Evolutionary conservation across 1,284 basidiomycete genomes (phyloP), one percentile per base, ranked within the genome.

Genomic region (Limonomyces culmigenus): DNA sequence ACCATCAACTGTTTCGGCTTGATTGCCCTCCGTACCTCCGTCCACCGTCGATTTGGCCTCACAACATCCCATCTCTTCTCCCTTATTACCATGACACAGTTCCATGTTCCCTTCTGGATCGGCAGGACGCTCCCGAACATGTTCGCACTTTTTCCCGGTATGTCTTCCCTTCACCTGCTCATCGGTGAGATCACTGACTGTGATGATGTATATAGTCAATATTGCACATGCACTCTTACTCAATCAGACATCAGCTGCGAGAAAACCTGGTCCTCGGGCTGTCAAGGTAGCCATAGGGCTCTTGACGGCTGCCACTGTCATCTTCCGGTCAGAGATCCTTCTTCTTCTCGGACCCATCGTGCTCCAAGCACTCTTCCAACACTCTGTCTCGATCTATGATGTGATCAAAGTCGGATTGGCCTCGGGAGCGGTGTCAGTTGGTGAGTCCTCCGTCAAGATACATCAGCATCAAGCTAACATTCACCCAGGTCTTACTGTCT

Each of bases 101-200:
- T 96, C 51, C 93, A 97, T 53, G 54, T 91, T 10, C 75, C 78
- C 3, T 99, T 89, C 54, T 98, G 89, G 78, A 81, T 87, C 57
- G 75, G 88, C 3, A 63, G 93, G 33, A 95, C 93, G 0, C 59
- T 96, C 12, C 92, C 93, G 0, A 99, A 99, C 53, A 92, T 91
- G 71, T 74, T 91, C 42, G 89, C 89, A 3, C 60, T 93, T 14
- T 63, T 83, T 6, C 71, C 77, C 36, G 78, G 87, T 91, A 43
- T 36, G 68, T 8, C 25, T 27, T 12, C 29, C 19, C 19, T 13
- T 21, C 20, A 13, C 20, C 8, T 14, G 12, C 15, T 17, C 37
- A 31, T 33, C 19, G n/a, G 19, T 30, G 19, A 33, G 5, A 11
- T 19, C 13, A 8, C 13, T 30, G 10, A 11, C 29, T 3, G 27